Evolutionary conservation across 2,329 filamentous ascomycete species (phyloP), one percentile per base, ranked within the genome.

Genomic region (Exophiala viscosa): DNA sequence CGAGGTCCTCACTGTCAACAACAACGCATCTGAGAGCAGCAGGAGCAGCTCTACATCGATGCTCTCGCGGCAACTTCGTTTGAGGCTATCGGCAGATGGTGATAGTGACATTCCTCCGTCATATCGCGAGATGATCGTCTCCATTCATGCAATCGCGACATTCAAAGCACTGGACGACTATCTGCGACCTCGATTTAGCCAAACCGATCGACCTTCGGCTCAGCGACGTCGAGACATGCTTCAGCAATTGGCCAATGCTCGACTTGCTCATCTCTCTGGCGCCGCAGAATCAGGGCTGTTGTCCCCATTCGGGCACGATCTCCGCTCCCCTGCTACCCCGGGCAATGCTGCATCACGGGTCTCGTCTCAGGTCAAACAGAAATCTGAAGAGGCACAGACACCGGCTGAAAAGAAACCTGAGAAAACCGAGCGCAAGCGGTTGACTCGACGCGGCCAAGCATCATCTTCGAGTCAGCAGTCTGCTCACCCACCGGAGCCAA

Each of bases 81-180:
- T 99, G 40, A 91, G 90, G 62, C 78, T 99, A 32, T 82, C 91
- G 34, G 92, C 93, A 1, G 91, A 95, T 61, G 91, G 95, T 1
- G 86, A 91, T 42, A 92, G 90, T 0, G 88, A 93, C 44, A 93
- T 99, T 54, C 93, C 93, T 14, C 81, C 85, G 33, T 79, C 86
- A 0, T 97, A 95, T 67, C 83, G 88, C 17, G 96, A 92, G 61
- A 95, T 99, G 58, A 96, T 96, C 87, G 93, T 99, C 1, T 95
- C 90, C 0, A 99, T 99, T 52, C 93, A 99, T 68, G 93, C 93
- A 13, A 97, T 99, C 65, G 92, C 93, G 2, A 97, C 91, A 0
- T 97, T 99, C 76, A 97, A 96, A 69, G 88, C 92, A 0, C 75
- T 99, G 18, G 93, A 97, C 66, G 93, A 99, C 67, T 99, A 97